Base-by-base conservation (phyloP, 2,329 filamentous ascomycete species). In the Teratosphaeria zuluensis region DNA sequence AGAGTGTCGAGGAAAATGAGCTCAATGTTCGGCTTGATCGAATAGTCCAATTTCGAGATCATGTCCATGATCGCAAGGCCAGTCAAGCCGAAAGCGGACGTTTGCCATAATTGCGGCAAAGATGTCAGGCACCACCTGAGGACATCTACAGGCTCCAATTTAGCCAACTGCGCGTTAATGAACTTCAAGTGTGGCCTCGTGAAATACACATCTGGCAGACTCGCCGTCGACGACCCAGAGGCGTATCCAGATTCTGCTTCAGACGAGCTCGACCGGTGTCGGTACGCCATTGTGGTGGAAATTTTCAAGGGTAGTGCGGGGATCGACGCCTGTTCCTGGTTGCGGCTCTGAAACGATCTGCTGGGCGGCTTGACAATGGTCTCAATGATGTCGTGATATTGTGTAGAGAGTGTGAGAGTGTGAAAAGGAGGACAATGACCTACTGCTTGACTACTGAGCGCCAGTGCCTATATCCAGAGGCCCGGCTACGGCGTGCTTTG, bases 111-210 rank as follows among this genome's bases (percentile, higher is more conserved):
- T 72, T 88, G 88, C 69, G 94, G 94, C 68, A 99, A 87, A 67
- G 92, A 88, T 67, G 89, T 86, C 72, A 92, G 88, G 80, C 87
- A 90, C 88, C 95, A 96, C 76, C 86, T 87, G 61, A 99, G 83
- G 68, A 97, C 88, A 64, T 96, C 92, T 76, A 92, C 81, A 62
- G 94, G 90, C 71, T 92, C 85, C 74, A 97, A 88, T 70, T 86
- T 83, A 74, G 94, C 89, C 67, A 99, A 79, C 75, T 95, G 90
- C 64, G 85, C 77, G 80, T 99, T 99, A 73, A 99, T 82, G 75
- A 92, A 92, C 69, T 89, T 87, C 66, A 97, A 80, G 74, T 99
- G 92, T 63, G 87, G 83, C 73, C 88, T 88, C 65, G 90, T 92
- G 78, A 99, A 90, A 74, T 87, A 85, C 68, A 97, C 81, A 61